Percentiles rank a stretch among this genome's conserved stretches.
Conservation (phyloP, 1,284 basidiomycete species). For the Ceratobasidium sp. region DNA sequence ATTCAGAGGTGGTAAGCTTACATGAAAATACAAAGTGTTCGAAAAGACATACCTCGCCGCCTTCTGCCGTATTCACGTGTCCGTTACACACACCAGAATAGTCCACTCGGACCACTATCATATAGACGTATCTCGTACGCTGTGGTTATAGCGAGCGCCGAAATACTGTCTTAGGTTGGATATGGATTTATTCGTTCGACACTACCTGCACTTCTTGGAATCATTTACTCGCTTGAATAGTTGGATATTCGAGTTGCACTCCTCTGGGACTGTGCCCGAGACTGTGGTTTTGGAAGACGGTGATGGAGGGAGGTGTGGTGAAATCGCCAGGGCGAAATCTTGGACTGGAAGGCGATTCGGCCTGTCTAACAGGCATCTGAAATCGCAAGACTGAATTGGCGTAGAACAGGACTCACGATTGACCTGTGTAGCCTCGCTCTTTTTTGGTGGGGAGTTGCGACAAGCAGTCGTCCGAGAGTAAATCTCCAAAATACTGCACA, state of each 20-base stretch:
- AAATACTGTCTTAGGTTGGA: constrained; percentile 73
- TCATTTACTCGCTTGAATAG: constrained; percentile 75
- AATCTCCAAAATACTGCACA: constrained; percentile 71
- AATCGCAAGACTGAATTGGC: too few species aligned
- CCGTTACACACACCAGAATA: constrained; percentile 81
- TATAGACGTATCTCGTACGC: constrained; percentile 59
- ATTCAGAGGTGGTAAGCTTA: not conserved
- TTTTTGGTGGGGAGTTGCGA: constrained; percentile 77
- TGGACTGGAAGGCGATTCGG: constrained; percentile 69
- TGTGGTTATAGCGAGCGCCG: constrained; percentile 80
- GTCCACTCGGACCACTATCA: constrained; percentile 74
- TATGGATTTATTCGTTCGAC: constrained; percentile 61
- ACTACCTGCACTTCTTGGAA: constrained; percentile 38
- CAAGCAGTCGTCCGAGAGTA: constrained; percentile 68
- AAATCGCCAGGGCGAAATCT: constrained; percentile 70
- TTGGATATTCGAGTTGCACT: constrained; percentile 74
- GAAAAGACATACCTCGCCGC: constrained; percentile 67
- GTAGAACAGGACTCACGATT: constrained; percentile 77
- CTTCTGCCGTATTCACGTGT: constrained; percentile 73
- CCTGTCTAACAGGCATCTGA: constrained; percentile 56
- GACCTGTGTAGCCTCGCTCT: constrained; percentile 77
- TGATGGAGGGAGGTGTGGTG: constrained; percentile 69
- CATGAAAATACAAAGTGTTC: too few species aligned
- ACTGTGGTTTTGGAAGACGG: constrained; percentile 56
- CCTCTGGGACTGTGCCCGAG: constrained; percentile 46